Evolutionary conservation across 371 early-diverging fungal species (phyloP).

Genomic region (Rhizopus sp.): DNA sequence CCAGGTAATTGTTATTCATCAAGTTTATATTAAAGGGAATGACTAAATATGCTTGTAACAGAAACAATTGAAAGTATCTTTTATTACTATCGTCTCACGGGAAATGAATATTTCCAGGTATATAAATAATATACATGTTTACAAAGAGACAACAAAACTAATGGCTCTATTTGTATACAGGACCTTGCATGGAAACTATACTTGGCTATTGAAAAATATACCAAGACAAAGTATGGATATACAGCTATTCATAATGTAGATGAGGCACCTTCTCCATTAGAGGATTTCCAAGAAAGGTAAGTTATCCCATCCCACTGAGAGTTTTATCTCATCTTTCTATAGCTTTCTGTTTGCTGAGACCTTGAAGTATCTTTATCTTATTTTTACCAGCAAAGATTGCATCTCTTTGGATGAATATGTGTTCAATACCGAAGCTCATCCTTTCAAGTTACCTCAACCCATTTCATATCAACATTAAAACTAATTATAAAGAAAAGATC

Average conservation of each 20-base stretch:
- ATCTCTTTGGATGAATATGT: slow-evolving; percentile 72
- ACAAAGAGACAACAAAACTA: not conserved
- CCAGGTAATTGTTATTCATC: slow-evolving; percentile 40
- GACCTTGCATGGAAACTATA: slow-evolving; percentile 68
- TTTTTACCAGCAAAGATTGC: slow-evolving; percentile 63
- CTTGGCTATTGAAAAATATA: slow-evolving; percentile 59
- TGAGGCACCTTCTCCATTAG: slow-evolving; percentile 20
- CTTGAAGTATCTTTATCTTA: slow-evolving; percentile 87
- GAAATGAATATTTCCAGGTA: slow-evolving; percentile 57
- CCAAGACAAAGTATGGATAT: slow-evolving; percentile 55
- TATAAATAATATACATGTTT: not conserved
- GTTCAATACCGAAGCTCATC: slow-evolving; percentile 82
- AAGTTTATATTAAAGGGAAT: not conserved
- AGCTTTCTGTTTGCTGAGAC: slow-evolving; percentile 89
- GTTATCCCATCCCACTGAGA: not conserved
- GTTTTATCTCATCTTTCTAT: not conserved
- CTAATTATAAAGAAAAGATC: not conserved
- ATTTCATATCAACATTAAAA: slow-evolving; percentile 20
- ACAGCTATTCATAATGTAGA: slow-evolving; percentile 56
- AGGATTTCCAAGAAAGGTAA: slow-evolving; percentile 50
- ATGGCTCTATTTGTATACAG: slow-evolving; percentile 31
- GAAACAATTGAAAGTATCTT: slow-evolving; percentile 67
- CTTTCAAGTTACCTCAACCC: slow-evolving; percentile 36
- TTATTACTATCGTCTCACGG: slow-evolving; percentile 68
- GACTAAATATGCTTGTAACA: not conserved